These are phyloP conservation scores for Zygoascus sp. DNA, from an alignment of 1,139 yeast species.

Conservation along the genomic window DNA sequence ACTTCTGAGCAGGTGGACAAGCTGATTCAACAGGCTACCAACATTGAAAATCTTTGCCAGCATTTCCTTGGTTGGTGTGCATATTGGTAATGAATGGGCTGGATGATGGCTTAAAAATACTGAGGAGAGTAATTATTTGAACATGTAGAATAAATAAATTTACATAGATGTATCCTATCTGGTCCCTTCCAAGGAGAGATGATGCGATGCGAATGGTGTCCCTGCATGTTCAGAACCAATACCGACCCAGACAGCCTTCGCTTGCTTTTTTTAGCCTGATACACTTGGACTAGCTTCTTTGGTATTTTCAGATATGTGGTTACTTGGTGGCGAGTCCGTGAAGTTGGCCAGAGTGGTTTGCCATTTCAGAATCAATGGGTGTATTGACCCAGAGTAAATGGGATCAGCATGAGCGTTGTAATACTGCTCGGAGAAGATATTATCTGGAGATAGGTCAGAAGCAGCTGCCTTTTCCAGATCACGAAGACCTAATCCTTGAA, in stretches of 20 bases:
- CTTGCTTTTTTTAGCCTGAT: too few species aligned
- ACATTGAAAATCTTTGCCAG: constrained; percentile 92
- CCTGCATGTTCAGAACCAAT: too few species aligned
- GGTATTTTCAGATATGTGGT: too few species aligned
- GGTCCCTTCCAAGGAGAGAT: too few species aligned
- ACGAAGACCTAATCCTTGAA: constrained; percentile 32
- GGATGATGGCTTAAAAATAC: too few species aligned
- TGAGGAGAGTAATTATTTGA: too few species aligned
- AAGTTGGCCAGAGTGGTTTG: constrained; percentile 6
- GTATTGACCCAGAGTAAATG: constrained; percentile 27
- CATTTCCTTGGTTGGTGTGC: constrained; percentile 99
- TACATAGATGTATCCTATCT: too few species aligned
- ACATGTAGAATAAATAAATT: too few species aligned
- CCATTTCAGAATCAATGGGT: constrained; percentile 43
- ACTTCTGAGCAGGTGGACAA: constrained; percentile 91
- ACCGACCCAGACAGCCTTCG: too few species aligned
- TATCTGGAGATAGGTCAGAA: constrained; percentile 48
- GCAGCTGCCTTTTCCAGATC: constrained; percentile 39
- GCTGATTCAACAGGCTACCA: constrained; percentile 92
- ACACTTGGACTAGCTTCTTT: too few species aligned
- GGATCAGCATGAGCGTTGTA: constrained; percentile 48
- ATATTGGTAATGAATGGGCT: constrained; percentile 63
- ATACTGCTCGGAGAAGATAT: constrained; percentile 46
- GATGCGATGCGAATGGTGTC: too few species aligned
- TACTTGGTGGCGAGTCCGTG: constrained; percentile 68